Evolutionary conservation across 1,284 basidiomycete genomes (phyloP), one percentile per base, ranked within the genome.

Genomic region (Microbotryum scabiosae): DNA sequence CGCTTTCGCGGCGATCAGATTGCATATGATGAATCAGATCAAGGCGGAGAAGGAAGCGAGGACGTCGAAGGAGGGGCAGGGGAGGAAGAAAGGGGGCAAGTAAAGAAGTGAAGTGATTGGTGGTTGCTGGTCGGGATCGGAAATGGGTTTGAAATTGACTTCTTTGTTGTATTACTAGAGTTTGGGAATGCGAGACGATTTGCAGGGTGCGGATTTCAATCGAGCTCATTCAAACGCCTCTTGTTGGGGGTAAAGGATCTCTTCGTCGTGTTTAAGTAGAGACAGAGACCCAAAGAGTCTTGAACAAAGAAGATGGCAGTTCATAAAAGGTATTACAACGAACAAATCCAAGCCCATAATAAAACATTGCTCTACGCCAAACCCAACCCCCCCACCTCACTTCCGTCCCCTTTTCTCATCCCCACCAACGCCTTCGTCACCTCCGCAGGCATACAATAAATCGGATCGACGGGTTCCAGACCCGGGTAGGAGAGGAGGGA

Each of bases 391-490:
- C 28, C 30, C 30, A 30, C 16, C 47, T 48, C 47, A 23, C n/a
- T 48, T 20, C 47, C 47, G 14, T 12, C 47, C 7, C 20, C 41
- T 14, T 6, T 32, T 25, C 32, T 18, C 54, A 41, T 21, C 32
- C 51, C 46, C 18, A 48, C n/a, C 70, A 76, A 79, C 61, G 67
- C 67, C 71, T 86, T 82, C 26, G 90, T 92, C 14, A 92, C 72
- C 4, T 75, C 73, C 1, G 85, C 85, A 1, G 93, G 94, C 89
- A 98, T 91, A 77, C 93, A 97, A 74, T 93, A 97, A 23, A 97
- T 85, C 0, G 94, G 94, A 74, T 97, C 94, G 28, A 97, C 78
- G 67, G 88, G 85, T 41, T 82, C 79, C 23, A 97, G 76, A 0
- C 84, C 86, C 0, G 87, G 85, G 72, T 92, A 93, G n/a, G 90